Conservation (phyloP, 169 alveolate species). For the Cryptosporidium muris region DNA sequence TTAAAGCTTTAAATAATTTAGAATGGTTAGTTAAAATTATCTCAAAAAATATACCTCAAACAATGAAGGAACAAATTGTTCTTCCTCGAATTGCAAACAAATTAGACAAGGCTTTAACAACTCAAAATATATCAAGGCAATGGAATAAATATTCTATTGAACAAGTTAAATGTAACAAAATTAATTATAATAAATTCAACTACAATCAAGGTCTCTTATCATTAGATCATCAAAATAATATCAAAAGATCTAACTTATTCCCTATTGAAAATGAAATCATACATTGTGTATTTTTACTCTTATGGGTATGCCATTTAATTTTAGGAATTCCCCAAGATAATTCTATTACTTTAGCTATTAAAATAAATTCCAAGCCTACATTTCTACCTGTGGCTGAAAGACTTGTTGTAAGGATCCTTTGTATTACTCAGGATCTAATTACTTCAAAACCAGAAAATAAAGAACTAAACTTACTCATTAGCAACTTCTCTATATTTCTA, state of each 20-base stretch:
- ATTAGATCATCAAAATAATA: too few species aligned
- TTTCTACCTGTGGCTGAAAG: conserved; percentile 62
- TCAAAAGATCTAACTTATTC: too few species aligned
- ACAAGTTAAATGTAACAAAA: not conserved
- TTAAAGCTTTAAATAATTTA: not conserved
- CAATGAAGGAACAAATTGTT: conserved; percentile 17
- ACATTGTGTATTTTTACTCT: conserved; percentile 35
- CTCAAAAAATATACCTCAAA: conserved; percentile 18
- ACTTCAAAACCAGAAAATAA: conserved; percentile 1
- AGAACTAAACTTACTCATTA: not conserved
- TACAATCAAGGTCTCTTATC: too few species aligned
- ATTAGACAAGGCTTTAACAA: conserved; percentile 23
- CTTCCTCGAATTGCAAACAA: conserved; percentile 52
- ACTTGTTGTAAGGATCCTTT: conserved; percentile 37
- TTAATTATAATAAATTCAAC: too few species aligned
- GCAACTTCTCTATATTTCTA: conserved; percentile 25
- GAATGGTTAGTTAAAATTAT: conserved; percentile 2
- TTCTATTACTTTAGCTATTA: not conserved
- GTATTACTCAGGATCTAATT: conserved; percentile 62
- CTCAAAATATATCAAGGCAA: conserved; percentile 1
- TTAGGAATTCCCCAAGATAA: not conserved
- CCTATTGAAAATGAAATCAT: conserved; percentile 51
- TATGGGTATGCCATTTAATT: conserved; percentile 44
- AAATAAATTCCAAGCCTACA: conserved; percentile 9
- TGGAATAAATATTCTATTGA: conserved; percentile 40